Evolutionary conservation across 495 filamentous ascomycete genomes (phyloP).

Genomic region (Friedmanniomyces simplex): DNA sequence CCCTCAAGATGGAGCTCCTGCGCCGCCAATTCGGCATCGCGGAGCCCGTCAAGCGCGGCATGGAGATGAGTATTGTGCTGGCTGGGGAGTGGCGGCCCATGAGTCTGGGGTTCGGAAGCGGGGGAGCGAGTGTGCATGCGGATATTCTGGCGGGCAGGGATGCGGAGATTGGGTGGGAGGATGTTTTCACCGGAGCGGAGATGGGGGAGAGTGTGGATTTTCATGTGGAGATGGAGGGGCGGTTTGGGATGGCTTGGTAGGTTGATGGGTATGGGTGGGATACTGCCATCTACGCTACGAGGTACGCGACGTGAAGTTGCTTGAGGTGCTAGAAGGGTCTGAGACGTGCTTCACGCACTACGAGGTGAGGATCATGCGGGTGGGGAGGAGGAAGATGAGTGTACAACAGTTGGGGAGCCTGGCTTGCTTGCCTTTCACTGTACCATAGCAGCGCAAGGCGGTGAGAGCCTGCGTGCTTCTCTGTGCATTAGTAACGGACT

Average conservation of each 20-base stretch:
- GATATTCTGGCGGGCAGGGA: constrained; percentile 79
- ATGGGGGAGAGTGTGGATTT: constrained; percentile 52
- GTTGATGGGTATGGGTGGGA: too few relatives aligned
- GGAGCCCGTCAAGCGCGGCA: constrained; percentile 86
- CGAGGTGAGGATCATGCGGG: not conserved
- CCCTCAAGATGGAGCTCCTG: constrained; percentile 75
- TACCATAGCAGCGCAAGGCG: not conserved
- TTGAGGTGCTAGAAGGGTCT: too few relatives aligned
- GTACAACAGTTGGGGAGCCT: not conserved
- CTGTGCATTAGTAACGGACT: not conserved
- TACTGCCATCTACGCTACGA: too few relatives aligned
- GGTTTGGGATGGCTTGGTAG: constrained; percentile 64
- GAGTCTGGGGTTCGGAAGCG: constrained; percentile 22
- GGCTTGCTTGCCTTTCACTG: not conserved
- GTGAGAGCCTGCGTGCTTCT: not conserved
- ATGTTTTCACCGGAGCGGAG: constrained; percentile 59
- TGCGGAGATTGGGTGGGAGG: constrained; percentile 72
- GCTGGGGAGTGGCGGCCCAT: constrained; percentile 45
- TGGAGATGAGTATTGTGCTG: constrained; percentile 82
- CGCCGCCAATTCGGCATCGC: constrained; percentile 79
- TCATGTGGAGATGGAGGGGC: constrained; percentile 89
- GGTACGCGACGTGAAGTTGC: too few relatives aligned
- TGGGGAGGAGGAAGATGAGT: not conserved
- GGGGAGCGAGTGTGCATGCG: constrained; percentile 35
- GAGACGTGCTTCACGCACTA: too few relatives aligned